Evolutionary conservation across 169 alveolate species (phyloP).

Genomic region (Sarcocystis neurona): DNA sequence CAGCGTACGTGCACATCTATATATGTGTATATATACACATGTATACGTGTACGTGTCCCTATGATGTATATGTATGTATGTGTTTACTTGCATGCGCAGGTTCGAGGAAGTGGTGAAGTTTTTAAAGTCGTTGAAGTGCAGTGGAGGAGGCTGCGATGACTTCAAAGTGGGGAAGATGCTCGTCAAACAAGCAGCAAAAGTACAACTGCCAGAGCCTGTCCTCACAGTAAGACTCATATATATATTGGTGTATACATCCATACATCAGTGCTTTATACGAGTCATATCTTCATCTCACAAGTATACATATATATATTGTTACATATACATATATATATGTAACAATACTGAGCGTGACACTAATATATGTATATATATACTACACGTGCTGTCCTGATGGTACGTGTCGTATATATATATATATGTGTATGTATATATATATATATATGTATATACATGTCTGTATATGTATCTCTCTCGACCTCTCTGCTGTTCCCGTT

Average conservation of each 20-base stretch:
- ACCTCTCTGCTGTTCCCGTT: neutral
- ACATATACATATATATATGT: too few relatives aligned
- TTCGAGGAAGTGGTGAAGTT: constrained; percentile 49
- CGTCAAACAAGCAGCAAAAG: constrained; percentile 52
- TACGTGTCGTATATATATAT: neutral
- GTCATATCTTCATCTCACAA: neutral
- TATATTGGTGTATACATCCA: neutral
- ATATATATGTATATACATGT: neutral
- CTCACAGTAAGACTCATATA: constrained; percentile 11
- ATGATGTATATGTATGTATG: too few relatives aligned
- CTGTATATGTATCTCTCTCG: neutral
- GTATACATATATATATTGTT: neutral
- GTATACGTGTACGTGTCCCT: too few relatives aligned
- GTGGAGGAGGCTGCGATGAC: constrained; percentile 56
- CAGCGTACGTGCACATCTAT: neutral
- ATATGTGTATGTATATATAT: neutral
- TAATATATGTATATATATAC: neutral
- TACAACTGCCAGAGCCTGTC: constrained; percentile 2
- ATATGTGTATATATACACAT: neutral
- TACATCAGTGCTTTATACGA: neutral
- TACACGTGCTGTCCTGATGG: neutral
- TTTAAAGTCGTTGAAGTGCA: constrained; percentile 50
- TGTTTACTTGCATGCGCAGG: too few relatives aligned
- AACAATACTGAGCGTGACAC: too few relatives aligned
- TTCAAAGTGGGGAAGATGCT: constrained; percentile 53